These are phyloP conservation scores for Aspergillus nidulans DNA, from an alignment of 495 filamentous ascomycete genomes.

Conservation along the genomic window DNA sequence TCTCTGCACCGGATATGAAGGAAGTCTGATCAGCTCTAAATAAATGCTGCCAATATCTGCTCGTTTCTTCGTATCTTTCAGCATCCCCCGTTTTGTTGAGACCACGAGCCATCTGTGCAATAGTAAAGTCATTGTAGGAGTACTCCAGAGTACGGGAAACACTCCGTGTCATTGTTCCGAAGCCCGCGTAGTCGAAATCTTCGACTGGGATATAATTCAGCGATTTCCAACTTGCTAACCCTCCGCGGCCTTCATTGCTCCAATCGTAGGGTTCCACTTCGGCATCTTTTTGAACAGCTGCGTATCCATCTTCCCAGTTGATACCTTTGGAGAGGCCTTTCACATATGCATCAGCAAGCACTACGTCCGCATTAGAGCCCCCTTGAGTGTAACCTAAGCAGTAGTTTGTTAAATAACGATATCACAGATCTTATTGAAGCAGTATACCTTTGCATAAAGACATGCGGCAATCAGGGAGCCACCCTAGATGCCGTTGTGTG, in stretches of 20 bases:
- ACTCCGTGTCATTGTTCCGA: slow-evolving; percentile 66
- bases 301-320: slow-evolving; percentile 65
- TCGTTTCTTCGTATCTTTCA: slow-evolving; percentile 56
- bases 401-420: background rate
- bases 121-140: slow-evolving; percentile 63
- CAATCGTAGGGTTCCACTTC: slow-evolving; percentile 65
- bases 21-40: slow-evolving; percentile 56
- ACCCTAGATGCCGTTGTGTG: slow-evolving; percentile 66
- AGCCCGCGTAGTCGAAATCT: slow-evolving; percentile 66
- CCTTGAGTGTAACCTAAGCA: slow-evolving; percentile 56
- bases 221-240: slow-evolving; percentile 63
- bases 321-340: slow-evolving; percentile 60
- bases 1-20: slow-evolving; percentile 35
- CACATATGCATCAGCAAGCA: slow-evolving; percentile 71
- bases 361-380: slow-evolving; percentile 70
- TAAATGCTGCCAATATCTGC: slow-evolving; percentile 64
- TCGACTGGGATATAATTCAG: slow-evolving; percentile 64
- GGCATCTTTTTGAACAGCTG: slow-evolving; percentile 64
- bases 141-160: slow-evolving; percentile 72
- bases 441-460: slow-evolving; percentile 62
- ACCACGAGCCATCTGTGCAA: slow-evolving; percentile 50
- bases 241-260: slow-evolving; percentile 69
- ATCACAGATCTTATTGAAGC: background rate
- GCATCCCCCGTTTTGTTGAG: slow-evolving; percentile 53
- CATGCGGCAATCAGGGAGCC: slow-evolving; percentile 61